Evolutionary conservation across 148 eudicot genomes (phyloP).

Genomic region (Linanthus parryae): DNA sequence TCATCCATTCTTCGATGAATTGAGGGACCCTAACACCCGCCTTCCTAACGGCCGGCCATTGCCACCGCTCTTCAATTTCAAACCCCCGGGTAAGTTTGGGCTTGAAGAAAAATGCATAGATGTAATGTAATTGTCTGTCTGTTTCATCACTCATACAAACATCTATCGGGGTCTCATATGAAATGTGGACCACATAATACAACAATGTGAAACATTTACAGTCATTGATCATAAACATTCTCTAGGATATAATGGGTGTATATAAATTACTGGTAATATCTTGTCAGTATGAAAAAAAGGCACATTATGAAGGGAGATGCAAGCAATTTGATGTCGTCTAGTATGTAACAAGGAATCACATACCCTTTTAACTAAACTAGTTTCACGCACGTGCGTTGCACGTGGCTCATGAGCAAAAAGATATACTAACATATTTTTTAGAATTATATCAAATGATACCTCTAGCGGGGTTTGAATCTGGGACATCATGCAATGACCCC

Average conservation of each 20-base stretch:
- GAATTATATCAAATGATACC: no score
- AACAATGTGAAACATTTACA: background rate
- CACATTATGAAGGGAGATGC: no score
- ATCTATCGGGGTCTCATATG: background rate
- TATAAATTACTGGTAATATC: background rate
- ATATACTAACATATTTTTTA: no score
- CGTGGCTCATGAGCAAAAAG: no score
- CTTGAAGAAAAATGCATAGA: background rate
- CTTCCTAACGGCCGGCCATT: slow-evolving; percentile 99
- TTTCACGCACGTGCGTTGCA: no score
- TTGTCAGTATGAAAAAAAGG: no score
- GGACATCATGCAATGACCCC: no score
- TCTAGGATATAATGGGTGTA: background rate
- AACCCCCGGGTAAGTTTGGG: slow-evolving; percentile 57
- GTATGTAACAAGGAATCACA: no score
- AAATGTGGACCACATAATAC: background rate
- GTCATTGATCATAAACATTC: background rate
- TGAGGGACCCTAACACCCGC: slow-evolving; percentile 86
- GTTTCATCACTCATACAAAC: background rate
- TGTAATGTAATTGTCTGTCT: background rate
- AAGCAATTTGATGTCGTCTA: no score
- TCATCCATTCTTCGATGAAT: slow-evolving; percentile 97
- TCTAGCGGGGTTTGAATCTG: no score
- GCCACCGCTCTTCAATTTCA: slow-evolving; percentile 92
- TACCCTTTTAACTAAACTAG: no score